Evolutionary conservation across 228 moss, liverwort and hornwort genomes (phyloP), one percentile per base, ranked within the genome.

Genomic region (Sphagnum fallax): DNA sequence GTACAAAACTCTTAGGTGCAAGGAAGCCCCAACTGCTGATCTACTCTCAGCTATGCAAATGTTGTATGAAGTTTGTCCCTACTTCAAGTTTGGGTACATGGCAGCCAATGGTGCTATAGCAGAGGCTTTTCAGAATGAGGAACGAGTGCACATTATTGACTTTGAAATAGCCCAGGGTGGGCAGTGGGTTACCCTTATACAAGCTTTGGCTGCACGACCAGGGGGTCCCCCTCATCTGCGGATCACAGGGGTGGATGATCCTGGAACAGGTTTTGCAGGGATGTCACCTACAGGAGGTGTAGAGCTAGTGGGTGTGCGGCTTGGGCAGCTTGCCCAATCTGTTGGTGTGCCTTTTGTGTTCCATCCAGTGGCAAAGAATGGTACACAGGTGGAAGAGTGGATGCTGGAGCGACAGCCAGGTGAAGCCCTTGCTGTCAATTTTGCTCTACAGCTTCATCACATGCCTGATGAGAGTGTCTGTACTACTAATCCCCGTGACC

Each of bases 161-260:
- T 80, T 93, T 3, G 87, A 87, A 64, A 79, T 90, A 68, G 88
- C 83, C 4, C 84, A 84, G 48, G 87, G 87, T 47, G 79, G 78
- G 53, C 85, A 91, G 64, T 91, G 93, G 93, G 87, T 87, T 6
- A 83, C 88, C 6, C 70, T 93, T 64, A 87, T 93, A 52, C 87
- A 87, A 70, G 85, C 83, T 8, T 70, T 87, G 75, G 93, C 88
- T 6, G 71, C 78, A 8, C 84, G 93, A 68, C 83, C 77, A 0
- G 92, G 89, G n/a, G 89, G 90, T 49, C 90, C 93, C 0, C 93
- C 93, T 1, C 82, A 83, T 52, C 53, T 93, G 65, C 82, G 87
- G 9, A 77, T 93, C 61, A 93, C 93, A 9, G 90, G 87, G 4
- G 74, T 87, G 48, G 88, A 87, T 53, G 75, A 73, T 65, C 84